phyloP scores from a whole-genome alignment of 805 yeast genomes.

The Ogataea kodamae region DNA sequence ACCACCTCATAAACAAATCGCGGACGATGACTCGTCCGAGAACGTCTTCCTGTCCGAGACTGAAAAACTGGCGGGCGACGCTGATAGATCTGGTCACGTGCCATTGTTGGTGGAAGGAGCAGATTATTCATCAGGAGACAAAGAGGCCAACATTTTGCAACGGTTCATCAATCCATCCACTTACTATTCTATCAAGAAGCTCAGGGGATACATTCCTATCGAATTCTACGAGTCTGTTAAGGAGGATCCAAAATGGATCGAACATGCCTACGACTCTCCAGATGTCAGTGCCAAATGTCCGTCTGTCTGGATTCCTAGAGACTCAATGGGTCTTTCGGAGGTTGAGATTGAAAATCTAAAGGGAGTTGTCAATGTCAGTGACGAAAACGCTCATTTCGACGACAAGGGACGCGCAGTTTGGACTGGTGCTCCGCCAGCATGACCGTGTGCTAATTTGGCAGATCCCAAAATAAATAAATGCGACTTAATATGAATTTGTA shows the following conservation, averaged over 20 bases:
- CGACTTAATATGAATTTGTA: not conserved
- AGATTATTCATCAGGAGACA: conserved; percentile 28
- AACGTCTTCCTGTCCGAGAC: conserved; percentile 1
- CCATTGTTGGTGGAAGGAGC: conserved; percentile 74
- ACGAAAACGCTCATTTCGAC: conserved; percentile 61
- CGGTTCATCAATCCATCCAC: conserved; percentile 56
- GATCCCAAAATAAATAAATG: conserved; percentile 3
- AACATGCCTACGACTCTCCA: conserved; percentile 75
- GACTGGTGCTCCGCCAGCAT: conserved; percentile 51
- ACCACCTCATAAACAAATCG: conserved; percentile 12
- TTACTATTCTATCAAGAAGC: conserved; percentile 47
- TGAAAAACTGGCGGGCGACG: conserved; percentile 6
- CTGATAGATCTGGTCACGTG: conserved; percentile 26
- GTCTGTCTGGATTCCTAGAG: conserved; percentile 88
- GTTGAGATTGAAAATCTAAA: conserved; percentile 53
- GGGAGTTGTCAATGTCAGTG: conserved; percentile 58
- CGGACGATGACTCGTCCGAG: not conserved
- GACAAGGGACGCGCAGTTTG: conserved; percentile 46
- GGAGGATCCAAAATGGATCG: conserved; percentile 40
- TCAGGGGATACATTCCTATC: conserved; percentile 53
- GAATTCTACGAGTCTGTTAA: conserved; percentile 49
- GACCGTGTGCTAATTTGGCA: conserved; percentile 2
- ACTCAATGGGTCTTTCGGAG: conserved; percentile 77
- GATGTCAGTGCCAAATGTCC: conserved; percentile 68
- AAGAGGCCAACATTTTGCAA: conserved; percentile 22